Percentiles rank a stretch among this genome's conserved stretches.
Conservation (phyloP, 495 filamentous ascomycete genomes). For the Thermochaetoides thermophila region DNA sequence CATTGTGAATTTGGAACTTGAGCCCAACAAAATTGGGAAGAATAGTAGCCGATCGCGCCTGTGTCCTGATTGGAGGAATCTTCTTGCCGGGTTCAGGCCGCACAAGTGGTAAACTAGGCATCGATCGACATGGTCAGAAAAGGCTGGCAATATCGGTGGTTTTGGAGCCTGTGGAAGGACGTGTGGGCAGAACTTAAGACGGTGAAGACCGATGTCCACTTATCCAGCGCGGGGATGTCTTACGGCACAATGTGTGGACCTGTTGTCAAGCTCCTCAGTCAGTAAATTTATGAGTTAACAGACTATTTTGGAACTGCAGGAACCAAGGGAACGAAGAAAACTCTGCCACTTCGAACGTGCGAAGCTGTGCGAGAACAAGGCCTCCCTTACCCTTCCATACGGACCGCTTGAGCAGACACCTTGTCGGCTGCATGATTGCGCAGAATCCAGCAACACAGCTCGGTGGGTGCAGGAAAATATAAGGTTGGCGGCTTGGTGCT, state of each 20-base stretch:
- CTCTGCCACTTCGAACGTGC: neutral
- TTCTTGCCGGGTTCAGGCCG: conserved; percentile 46
- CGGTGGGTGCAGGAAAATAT: neutral
- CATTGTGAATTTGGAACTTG: conserved; percentile 88
- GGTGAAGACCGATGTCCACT: neutral
- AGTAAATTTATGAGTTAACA: conserved; percentile 3
- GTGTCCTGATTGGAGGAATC: conserved; percentile 65
- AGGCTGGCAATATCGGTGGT: too few relatives aligned
- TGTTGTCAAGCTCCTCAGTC: conserved; percentile 11
- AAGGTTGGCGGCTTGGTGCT: neutral
- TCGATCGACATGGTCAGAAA: conserved; percentile 6
- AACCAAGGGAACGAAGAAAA: neutral
- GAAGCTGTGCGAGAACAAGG: neutral
- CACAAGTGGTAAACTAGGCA: conserved; percentile 43
- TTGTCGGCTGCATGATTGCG: conserved; percentile 38
- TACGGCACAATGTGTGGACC: conserved; percentile 64
- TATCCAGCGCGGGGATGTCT: conserved; percentile 11
- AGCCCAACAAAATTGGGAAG: conserved; percentile 91
- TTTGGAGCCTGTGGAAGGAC: too few relatives aligned
- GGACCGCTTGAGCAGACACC: conserved; percentile 37
- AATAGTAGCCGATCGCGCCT: conserved; percentile 83
- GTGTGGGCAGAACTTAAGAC: neutral
- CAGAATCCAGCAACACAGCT: neutral
- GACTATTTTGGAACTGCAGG: neutral
- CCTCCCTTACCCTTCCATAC: conserved; percentile 40